phyloP scores from a whole-genome alignment of 106 monocot genomes.

The Triglochin maritima region DNA sequence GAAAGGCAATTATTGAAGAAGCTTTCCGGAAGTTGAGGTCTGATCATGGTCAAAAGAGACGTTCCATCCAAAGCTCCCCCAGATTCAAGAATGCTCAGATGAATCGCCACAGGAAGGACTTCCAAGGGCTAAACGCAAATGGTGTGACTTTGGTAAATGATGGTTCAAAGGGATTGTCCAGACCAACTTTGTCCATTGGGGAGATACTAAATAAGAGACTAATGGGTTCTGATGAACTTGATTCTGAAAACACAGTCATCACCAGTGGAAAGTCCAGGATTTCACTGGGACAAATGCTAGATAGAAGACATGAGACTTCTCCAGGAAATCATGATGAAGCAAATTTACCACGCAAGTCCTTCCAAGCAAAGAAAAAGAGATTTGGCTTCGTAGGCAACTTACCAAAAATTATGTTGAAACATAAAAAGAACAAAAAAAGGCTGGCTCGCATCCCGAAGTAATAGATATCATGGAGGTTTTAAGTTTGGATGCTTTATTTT shows the following conservation, averaged over 20 bases:
- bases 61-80: constrained; percentile 23
- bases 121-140: neutral
- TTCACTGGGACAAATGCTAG: constrained; percentile 58
- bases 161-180: constrained; percentile 11
- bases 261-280: neutral
- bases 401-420: constrained; percentile 37
- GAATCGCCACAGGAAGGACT: constrained; percentile 14
- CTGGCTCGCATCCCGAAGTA: constrained; percentile 3
- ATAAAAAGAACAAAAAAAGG: constrained; percentile 38
- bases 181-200: constrained; percentile 62
- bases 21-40: constrained; percentile 58
- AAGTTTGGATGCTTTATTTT: too few relatives aligned
- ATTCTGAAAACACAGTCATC: constrained; percentile 2
- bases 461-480: neutral
- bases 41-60: constrained; percentile 42
- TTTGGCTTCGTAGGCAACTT: constrained; percentile 41
- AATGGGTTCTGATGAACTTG: constrained; percentile 31
- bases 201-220: constrained; percentile 79
- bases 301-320: constrained; percentile 21
- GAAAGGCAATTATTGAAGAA: constrained; percentile 50
- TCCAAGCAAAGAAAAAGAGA: constrained; percentile 46
- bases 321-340: constrained; percentile 12
- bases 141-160: constrained; percentile 9
- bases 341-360: constrained; percentile 20
- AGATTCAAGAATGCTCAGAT: constrained; percentile 46